Evolutionary conservation across 768 basidiomycete species (phyloP), one percentile per base, ranked within the genome.

Genomic region (Lepiota brunneoincarnata): DNA sequence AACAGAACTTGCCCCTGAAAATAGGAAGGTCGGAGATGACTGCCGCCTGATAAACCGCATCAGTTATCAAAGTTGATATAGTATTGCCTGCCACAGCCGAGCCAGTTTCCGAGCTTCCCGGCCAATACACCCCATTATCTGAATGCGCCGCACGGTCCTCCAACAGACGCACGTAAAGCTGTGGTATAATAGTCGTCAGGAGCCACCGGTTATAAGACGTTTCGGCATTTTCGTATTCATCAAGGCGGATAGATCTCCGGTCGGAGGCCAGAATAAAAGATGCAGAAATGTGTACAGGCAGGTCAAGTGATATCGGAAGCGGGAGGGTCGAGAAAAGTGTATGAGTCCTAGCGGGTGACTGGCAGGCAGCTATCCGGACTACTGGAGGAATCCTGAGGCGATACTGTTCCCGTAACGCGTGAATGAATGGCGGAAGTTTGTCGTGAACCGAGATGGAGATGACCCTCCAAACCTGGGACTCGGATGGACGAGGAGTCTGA

Each of bases 201-300:
- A 80, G 62, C 76, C 78, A 79, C 5, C 57, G 61, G 53, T 80
- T 79, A 54, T 76, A 78, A 7, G 54, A 53, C 3, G 74, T 68
- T 49, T 75, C 74, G 2, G 59, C 47, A 26, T 61, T 65, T 28
- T 59, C 60, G 26, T 66, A 66, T 2, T 65, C 67, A 57, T 79
- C 77, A 44, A 74, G 67, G 4, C 75, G 70, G 37, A 78, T 70
- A 26, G 69, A 66, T 35, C 78, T 60, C 34, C 78, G 63, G 57
- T 82, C 79, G 2, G 75, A 68, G 0, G 79, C 69, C 2, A 80
- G 63, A 37, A 76, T 68, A 54, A 79, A 81, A 0, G 77, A 72
- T 1, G 74, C 77, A 40, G 71, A 72, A 6, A 80, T 61, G 56
- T 82, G 79, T 0, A 75, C 68, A 0, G 79, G 78, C 0, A 82